Evolutionary conservation across 2,329 filamentous ascomycete genomes (phyloP), one percentile per base, ranked within the genome.

Genomic region (Trichoderma asperellum): DNA sequence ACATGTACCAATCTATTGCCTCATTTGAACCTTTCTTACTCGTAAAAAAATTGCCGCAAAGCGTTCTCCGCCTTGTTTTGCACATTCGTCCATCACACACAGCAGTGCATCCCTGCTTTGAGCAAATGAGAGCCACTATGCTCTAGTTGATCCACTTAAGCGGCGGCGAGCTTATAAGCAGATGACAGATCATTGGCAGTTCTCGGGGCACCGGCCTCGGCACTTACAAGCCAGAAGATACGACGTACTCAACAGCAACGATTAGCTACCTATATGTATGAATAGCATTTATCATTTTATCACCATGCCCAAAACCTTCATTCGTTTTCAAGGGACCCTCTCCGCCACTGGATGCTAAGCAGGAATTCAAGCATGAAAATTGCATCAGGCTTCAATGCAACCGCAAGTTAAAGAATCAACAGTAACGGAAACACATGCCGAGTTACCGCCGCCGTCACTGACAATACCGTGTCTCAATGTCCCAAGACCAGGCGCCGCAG

Each of bases 101-200:
- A 6, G 18, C 8, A n/a, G 40, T 10, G 40, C 37, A 43, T 43
- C 40, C 32, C 32, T 32, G 32, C 7, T 32, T 4, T 32, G 32
- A 8, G 32, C 32, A 32, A 32, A 32, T 8, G 32, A 32, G 32
- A 43, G 61, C 61, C 34, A 32, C 18, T 21, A 32, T 52, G 32
- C 5, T 35, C 18, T 32, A 18, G 14, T 32, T 27, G 29, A 37
- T 27, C 24, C 21, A 64, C 49, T 53, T 34, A 12, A 32, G 24
- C 24, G 24, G n/a, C 16, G 24, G 49, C 11, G 24, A 24, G 47
- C 47, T 49, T n/a, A 43, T 43, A 40, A 56, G 21, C 43, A 49
- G 16, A 56, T 65, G 49, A 65, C 52, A 65, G 61, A 65, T 65
- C 52, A 65, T 65, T 40, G 24, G 40, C 11, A 18, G 18, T 18